Evolutionary conservation across 768 basidiomycete genomes (phyloP), one percentile per base, ranked within the genome.

Genomic region (Cantharellus cinnabarinus): DNA sequence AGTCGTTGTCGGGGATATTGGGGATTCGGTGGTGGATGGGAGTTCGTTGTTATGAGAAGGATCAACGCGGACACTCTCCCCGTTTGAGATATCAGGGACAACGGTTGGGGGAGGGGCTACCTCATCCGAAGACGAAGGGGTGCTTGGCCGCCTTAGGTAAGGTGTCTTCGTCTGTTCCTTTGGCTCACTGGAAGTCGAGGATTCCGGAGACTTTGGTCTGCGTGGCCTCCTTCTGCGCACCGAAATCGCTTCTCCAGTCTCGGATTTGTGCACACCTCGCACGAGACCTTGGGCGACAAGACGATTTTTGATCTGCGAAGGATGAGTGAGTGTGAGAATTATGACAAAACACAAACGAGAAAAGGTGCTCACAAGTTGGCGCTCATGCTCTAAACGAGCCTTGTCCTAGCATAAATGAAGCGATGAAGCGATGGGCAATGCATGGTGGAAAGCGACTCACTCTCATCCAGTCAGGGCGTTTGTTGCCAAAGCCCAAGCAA

Each of bases 391-490:
- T 7, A 54, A 10, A 7, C 14, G 35, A 37, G 10, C 52, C 1
- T 54, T 54, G 52, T 54, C 35, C 52, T 54, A 48, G 44, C 10
- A 48, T 48, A 37, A 54, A 54, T 10, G 35, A 10, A 54, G 52
- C 14, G 52, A 37, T 54, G 52, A 54, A 54, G 1, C 14, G 10
- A 37, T 10, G 52, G 35, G 35, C 10, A 37, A 37, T 37, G 52
- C 10, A 54, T 42, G 15, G 55, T 5, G 14, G 34, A 59, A 20
- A 20, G 1, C 39, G 20, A 61, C 60, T n/a, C 10, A 61, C 60
- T 59, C 55, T 61, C 60, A 61, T 62, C 60, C 60, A 61, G 35
- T 61, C 60, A 29, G 60, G 60, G 34, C 62, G 53, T 34, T 62
- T 61, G 44, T 53, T 40, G 38, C 62, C 61, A 42, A 50, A 62